phyloP scores from a whole-genome alignment of 805 yeast species.

The Saturnispora sekii region DNA sequence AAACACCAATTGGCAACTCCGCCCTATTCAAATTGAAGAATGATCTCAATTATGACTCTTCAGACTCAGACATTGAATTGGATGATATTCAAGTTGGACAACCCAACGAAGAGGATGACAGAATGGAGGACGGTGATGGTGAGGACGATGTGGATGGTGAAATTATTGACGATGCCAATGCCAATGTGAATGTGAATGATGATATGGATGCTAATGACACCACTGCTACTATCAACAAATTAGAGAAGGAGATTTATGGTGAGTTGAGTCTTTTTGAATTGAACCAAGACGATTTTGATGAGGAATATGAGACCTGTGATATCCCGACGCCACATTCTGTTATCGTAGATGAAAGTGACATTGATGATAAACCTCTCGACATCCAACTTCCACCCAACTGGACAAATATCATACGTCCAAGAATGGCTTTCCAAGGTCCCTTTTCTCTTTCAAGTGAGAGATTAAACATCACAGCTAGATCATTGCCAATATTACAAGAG shows the following conservation, averaged over 20 bases:
- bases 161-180: constrained; percentile 15
- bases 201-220: constrained; percentile 5
- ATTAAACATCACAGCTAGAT: not conserved
- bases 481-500: constrained; percentile 6
- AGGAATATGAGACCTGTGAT: not conserved
- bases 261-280: not conserved
- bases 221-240: not conserved
- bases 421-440: constrained; percentile 4
- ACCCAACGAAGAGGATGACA: not conserved
- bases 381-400: constrained; percentile 2
- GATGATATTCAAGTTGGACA: constrained; percentile 6
- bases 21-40: constrained; percentile 2
- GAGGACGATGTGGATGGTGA: constrained; percentile 13
- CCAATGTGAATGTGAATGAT: constrained; percentile 10
- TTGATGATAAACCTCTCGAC: not conserved
- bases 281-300: constrained; percentile 1
- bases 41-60: not conserved
- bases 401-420: constrained; percentile 2
- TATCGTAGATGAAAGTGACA: not conserved
- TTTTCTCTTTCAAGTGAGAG: not conserved
- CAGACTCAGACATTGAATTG: constrained; percentile 25
- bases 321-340: not conserved
- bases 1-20: not conserved
- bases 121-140: not conserved
- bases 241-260: not conserved